Evolutionary conservation across 768 basidiomycete species (phyloP).

Genomic region (Termitomyces eurrhizus): DNA sequence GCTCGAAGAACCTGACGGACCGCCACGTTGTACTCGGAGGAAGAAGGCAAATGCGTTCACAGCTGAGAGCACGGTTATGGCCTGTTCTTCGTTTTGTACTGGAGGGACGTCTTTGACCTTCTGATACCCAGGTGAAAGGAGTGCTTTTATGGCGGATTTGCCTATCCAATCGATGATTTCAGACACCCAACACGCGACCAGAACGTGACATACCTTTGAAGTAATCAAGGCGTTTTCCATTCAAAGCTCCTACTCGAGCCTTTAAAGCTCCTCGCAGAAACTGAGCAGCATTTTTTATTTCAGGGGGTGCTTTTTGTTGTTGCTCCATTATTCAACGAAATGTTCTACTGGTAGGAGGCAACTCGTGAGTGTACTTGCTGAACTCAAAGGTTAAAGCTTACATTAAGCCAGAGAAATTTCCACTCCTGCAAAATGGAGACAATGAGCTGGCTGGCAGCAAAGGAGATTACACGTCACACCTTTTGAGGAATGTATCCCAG

Average conservation of each 20-base stretch:
- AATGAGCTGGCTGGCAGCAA: constrained; percentile 11
- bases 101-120: constrained; percentile 81
- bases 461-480: constrained; percentile 15
- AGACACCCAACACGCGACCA: neutral
- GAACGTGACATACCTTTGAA: constrained; percentile 76
- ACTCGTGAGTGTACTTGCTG: neutral
- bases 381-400: neutral
- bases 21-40: constrained; percentile 85
- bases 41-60: constrained; percentile 87
- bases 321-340: constrained; percentile 47
- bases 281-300: constrained; percentile 77
- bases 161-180: constrained; percentile 41
- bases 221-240: constrained; percentile 94
- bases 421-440: neutral
- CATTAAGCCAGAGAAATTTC: neutral
- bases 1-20: constrained; percentile 54
- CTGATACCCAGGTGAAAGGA: constrained; percentile 87
- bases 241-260: constrained; percentile 82
- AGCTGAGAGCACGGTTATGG: constrained; percentile 57
- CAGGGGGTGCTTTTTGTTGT: constrained; percentile 74
- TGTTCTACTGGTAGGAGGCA: neutral
- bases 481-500: neutral
- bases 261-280: constrained; percentile 91
- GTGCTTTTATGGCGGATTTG: constrained; percentile 87
- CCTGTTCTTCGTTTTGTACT: constrained; percentile 74